Conservation (phyloP, 768 basidiomycete species). For the Xerocomus spinulosus region DNA sequence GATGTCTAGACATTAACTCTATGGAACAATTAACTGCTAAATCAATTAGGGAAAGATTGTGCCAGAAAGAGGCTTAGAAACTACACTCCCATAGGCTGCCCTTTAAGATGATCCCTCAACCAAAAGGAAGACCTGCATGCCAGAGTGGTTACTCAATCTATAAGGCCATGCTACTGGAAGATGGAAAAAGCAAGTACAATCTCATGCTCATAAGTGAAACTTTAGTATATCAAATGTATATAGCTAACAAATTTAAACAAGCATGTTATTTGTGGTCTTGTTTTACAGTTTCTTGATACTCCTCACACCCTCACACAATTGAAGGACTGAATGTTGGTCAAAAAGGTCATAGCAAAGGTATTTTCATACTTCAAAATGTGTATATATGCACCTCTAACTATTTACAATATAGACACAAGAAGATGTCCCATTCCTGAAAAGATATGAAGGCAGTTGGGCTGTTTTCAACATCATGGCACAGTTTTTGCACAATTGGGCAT, state of each 20-base stretch:
- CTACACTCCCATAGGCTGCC: background rate
- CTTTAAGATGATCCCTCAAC: background rate
- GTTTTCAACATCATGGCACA: no score
- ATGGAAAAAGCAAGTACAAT: no score
- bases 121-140: background rate
- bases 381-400: background rate
- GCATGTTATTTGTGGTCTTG: background rate
- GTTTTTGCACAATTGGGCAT: no score
- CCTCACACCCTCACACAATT: background rate
- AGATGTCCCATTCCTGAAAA: background rate
- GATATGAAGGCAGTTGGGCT: background rate
- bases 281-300: background rate
- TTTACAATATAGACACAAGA: background rate
- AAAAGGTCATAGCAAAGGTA: background rate
- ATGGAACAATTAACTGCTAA: no score
- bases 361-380: no score
- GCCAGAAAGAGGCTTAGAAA: background rate
- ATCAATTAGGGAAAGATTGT: no score
- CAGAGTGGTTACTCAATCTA: background rate
- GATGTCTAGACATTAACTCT: no score
- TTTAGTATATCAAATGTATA: no score
- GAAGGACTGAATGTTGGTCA: background rate
- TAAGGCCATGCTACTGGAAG: no score
- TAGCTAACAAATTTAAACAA: background rate
- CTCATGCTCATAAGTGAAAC: no score